Percentiles rank a stretch among this genome's conserved stretches.
Conservation (phyloP, 2,329 filamentous ascomycete species). For the Monosporascus sp. region DNA sequence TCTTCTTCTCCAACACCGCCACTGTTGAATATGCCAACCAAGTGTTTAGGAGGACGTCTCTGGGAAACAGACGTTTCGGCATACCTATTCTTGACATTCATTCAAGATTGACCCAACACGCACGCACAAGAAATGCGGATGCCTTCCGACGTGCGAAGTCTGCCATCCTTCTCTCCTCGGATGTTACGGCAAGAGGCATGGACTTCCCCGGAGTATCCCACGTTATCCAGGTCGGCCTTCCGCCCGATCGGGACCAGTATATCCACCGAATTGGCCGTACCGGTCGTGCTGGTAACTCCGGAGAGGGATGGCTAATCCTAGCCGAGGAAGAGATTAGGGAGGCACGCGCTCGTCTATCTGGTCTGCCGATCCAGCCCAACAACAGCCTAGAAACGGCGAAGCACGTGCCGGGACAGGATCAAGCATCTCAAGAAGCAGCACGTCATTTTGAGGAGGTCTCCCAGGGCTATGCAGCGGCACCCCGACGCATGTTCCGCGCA, state of each 20-base stretch:
- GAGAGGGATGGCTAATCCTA: conserved; percentile 65
- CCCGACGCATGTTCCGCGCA: conserved; percentile 34
- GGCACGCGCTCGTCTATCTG: conserved; percentile 46
- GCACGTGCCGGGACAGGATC: conserved; percentile 44
- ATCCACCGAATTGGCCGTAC: conserved; percentile 76
- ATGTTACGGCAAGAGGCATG: conserved; percentile 78
- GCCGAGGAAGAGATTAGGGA: conserved; percentile 46
- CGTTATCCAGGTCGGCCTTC: conserved; percentile 67
- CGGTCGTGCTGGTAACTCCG: conserved; percentile 67
- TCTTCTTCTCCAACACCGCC: conserved; percentile 80
- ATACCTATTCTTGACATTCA: conserved; percentile 61
- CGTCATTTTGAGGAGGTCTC: conserved; percentile 38
- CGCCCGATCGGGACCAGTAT: conserved; percentile 63
- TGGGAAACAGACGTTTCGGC: conserved; percentile 28
- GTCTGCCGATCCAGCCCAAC: conserved; percentile 57
- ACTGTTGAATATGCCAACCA: conserved; percentile 61
- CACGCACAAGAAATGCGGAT: conserved; percentile 67
- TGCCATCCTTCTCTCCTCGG: conserved; percentile 69
- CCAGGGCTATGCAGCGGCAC: conserved; percentile 37
- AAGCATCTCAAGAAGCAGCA: conserved; percentile 31
- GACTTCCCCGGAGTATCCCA: conserved; percentile 79
- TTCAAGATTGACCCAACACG: conserved; percentile 65
- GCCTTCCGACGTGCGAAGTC: conserved; percentile 60
- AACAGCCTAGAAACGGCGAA: conserved; percentile 44
- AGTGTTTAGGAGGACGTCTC: conserved; percentile 47